phyloP scores from a whole-genome alignment of 2,329 filamentous ascomycete genomes.

The Ophiostoma montium region DNA sequence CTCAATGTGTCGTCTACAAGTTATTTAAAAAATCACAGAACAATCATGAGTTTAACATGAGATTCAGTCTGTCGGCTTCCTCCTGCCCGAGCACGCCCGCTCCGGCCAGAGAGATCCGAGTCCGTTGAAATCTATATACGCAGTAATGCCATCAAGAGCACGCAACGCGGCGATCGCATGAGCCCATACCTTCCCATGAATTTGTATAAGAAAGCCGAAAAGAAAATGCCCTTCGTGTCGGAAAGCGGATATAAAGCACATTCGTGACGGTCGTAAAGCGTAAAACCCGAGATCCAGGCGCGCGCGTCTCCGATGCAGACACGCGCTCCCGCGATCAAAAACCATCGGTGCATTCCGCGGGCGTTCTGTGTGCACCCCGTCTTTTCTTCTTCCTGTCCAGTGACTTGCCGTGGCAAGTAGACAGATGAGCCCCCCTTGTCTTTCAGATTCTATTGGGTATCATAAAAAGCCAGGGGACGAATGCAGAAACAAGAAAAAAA shows the following conservation, averaged over 20 bases:
- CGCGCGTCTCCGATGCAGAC: slow-evolving; percentile 10
- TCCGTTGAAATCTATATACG: slow-evolving; percentile 49
- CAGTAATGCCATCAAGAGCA: slow-evolving; percentile 20
- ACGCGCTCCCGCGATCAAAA: slow-evolving; percentile 18
- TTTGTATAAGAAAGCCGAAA: slow-evolving; percentile 17
- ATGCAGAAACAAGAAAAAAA: slow-evolving; percentile 22
- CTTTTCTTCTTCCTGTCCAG: slow-evolving; percentile 9
- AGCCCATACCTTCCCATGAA: slow-evolving; percentile 16
- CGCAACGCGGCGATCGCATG: slow-evolving; percentile 20
- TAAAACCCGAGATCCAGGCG: slow-evolving; percentile 20
- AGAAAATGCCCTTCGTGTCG: slow-evolving; percentile 22
- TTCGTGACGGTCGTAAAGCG: slow-evolving; percentile 26
- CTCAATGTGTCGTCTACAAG: too few relatives aligned
- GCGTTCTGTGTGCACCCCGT: slow-evolving; percentile 14
- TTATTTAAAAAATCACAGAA: too few relatives aligned
- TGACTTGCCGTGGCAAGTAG: slow-evolving; percentile 8
- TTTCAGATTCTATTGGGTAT: slow-evolving; percentile 26
- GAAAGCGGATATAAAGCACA: slow-evolving; percentile 20
- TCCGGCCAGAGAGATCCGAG: slow-evolving; percentile 33
- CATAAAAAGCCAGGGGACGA: slow-evolving; percentile 22
- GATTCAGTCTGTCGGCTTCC: neutral
- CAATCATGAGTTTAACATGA: too few relatives aligned
- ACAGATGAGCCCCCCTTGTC: slow-evolving; percentile 16
- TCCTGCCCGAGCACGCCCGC: neutral
- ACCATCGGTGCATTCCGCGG: slow-evolving; percentile 14